These are phyloP conservation scores for Aspergillus ibericus DNA, from an alignment of 2,329 filamentous ascomycete species.

Conservation along the genomic window DNA sequence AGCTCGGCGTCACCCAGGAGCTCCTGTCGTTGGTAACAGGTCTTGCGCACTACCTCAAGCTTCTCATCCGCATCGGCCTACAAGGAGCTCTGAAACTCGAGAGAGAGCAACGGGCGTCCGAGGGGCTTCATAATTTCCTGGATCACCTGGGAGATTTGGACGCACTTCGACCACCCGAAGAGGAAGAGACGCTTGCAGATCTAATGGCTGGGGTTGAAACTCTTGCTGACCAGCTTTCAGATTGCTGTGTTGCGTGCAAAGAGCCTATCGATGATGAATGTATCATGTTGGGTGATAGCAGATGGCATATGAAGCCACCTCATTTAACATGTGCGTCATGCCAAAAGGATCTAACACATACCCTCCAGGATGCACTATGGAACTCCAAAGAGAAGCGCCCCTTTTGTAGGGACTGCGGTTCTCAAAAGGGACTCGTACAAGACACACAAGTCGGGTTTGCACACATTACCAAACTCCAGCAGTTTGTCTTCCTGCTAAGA, in stretches of 20 bases:
- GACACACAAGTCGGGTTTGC: conserved; percentile 65
- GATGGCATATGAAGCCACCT: conserved; percentile 71
- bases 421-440: conserved; percentile 50
- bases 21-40: conserved; percentile 96
- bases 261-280: conserved; percentile 96
- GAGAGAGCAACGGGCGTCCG: conserved; percentile 71
- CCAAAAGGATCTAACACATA: conserved; percentile 67
- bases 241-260: conserved; percentile 78
- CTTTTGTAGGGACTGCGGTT: conserved; percentile 68
- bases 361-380: conserved; percentile 69
- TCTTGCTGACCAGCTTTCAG: conserved; percentile 73
- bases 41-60: conserved; percentile 93
- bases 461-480: conserved; percentile 79
- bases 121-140: conserved; percentile 79
- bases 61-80: conserved; percentile 93
- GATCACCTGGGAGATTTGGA: conserved; percentile 84
- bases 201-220: conserved; percentile 64
- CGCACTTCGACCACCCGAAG: conserved; percentile 59
- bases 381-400: conserved; percentile 67
- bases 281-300: conserved; percentile 68
- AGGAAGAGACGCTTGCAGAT: conserved; percentile 66
- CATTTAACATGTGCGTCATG: conserved; percentile 75
- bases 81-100: conserved; percentile 91
- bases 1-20: conserved; percentile 95
- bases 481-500: conserved; percentile 89